These are phyloP conservation scores for Xylaria sp. DNA, from an alignment of 2,329 filamentous ascomycete genomes.

Conservation along the genomic window DNA sequence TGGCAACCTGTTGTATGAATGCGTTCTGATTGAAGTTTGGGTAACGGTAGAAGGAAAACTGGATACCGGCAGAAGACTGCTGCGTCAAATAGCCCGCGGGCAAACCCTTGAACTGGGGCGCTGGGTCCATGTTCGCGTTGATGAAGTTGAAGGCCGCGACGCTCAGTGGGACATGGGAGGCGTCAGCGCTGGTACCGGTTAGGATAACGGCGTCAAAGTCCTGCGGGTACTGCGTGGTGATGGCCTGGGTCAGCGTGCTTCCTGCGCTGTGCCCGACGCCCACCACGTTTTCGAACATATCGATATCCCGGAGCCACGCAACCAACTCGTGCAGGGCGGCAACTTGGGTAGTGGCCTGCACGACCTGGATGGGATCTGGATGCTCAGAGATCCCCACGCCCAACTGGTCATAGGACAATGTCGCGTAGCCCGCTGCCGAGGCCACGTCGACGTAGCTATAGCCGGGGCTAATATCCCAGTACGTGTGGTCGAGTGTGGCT, in stretches of 20 bases:
- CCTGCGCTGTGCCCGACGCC: slow-evolving; percentile 49
- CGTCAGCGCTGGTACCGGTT: slow-evolving; percentile 41
- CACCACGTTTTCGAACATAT: slow-evolving; percentile 43
- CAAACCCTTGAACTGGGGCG: slow-evolving; percentile 35
- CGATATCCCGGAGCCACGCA: slow-evolving; percentile 33
- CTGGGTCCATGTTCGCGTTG: slow-evolving; percentile 27
- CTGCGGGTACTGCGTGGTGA: slow-evolving; percentile 42
- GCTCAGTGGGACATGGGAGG: slow-evolving; percentile 21
- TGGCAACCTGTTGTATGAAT: slow-evolving; percentile 30
- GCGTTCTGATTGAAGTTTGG: slow-evolving; percentile 28
- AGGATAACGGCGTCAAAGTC: slow-evolving; percentile 46
- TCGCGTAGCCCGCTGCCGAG: slow-evolving; percentile 45
- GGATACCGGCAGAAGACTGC: slow-evolving; percentile 27
- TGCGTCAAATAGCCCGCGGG: slow-evolving; percentile 28
- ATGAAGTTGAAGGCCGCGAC: slow-evolving; percentile 27
- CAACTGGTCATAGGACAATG: slow-evolving; percentile 50
- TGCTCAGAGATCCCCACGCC: slow-evolving; percentile 46
- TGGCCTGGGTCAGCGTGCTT: slow-evolving; percentile 41
- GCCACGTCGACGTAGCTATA: slow-evolving; percentile 50
- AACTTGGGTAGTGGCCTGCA: slow-evolving; percentile 46
- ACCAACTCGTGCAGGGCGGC: slow-evolving; percentile 45
- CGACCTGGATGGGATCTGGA: slow-evolving; percentile 45
- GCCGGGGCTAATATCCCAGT: slow-evolving; percentile 46
- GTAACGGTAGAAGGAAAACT: slow-evolving; percentile 32
- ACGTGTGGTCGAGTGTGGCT: slow-evolving; percentile 44